Percentiles rank a stretch among this genome's conserved stretches.
These are phyloP conservation scores for Suillus discolor DNA, from an alignment of 768 basidiomycete species.

Conservation along the genomic window DNA sequence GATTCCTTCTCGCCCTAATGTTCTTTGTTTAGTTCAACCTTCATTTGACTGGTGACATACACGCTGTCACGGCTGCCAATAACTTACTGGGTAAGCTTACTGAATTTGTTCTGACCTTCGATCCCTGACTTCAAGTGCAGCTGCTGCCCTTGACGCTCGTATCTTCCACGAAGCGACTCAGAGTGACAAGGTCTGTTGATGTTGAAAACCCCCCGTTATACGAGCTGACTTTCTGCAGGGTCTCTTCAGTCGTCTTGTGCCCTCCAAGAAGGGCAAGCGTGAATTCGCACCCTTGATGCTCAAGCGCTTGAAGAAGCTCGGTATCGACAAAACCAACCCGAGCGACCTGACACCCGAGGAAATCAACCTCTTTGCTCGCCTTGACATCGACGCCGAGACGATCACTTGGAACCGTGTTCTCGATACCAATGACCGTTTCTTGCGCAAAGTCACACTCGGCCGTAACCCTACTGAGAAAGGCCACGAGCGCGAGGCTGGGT, in stretches of 20 bases:
- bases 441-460: constrained; percentile 93
- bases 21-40: constrained; percentile 75
- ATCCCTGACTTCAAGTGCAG: constrained; percentile 40
- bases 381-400: constrained; percentile 88
- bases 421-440: constrained; percentile 96
- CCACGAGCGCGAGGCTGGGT: constrained; percentile 85
- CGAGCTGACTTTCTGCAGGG: constrained; percentile 43
- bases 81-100: constrained; percentile 77
- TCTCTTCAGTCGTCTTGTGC: constrained; percentile 89
- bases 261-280: constrained; percentile 90
- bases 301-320: constrained; percentile 92
- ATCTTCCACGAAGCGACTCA: constrained; percentile 98
- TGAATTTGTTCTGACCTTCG: background rate
- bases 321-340: constrained; percentile 92
- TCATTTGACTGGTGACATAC: constrained; percentile 95
- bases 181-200: constrained; percentile 71
- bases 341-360: constrained; percentile 93
- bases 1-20: constrained; percentile 10
- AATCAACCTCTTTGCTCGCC: constrained; percentile 83
- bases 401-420: constrained; percentile 98
- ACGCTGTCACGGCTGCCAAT: constrained; percentile 96
- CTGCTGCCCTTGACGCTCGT: constrained; percentile 94
- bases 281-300: constrained; percentile 96
- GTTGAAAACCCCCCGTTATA: background rate
- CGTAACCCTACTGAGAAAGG: constrained; percentile 89